Conservation (phyloP, 331 rosid genomes). For the Quercus tomentella region DNA sequence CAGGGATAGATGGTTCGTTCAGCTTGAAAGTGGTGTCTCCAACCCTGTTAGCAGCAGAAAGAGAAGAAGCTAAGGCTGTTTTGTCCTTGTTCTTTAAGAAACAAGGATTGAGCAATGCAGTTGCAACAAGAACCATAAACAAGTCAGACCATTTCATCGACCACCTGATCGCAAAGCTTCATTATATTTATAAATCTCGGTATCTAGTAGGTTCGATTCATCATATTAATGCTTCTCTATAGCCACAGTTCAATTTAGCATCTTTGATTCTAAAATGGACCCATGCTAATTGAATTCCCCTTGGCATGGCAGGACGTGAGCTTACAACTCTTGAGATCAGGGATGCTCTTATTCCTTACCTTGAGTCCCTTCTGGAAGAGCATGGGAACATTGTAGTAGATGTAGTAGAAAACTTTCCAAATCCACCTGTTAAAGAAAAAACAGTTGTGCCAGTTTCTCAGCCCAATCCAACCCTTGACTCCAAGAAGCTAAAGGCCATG, state of each 20-base stretch:
- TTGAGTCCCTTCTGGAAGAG: slow-evolving; percentile 74
- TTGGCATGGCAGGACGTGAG: slow-evolving; percentile 69
- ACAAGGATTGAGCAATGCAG: slow-evolving; percentile 68
- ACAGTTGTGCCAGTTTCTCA: slow-evolving; percentile 23
- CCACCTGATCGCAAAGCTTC: slow-evolving; percentile 82
- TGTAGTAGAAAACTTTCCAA: slow-evolving; percentile 73
- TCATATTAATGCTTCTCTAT: slow-evolving; percentile 20
- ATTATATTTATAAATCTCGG: slow-evolving; percentile 71
- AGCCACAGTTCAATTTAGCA: not conserved
- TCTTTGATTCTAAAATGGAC: not conserved
- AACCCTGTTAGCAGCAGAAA: slow-evolving; percentile 77
- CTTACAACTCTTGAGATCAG: slow-evolving; percentile 91
- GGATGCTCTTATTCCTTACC: slow-evolving; percentile 72
- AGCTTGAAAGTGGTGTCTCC: slow-evolving; percentile 45
- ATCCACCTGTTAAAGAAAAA: slow-evolving; percentile 57
- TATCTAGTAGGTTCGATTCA: slow-evolving; percentile 89
- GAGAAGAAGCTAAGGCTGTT: slow-evolving; percentile 93
- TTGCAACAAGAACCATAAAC: slow-evolving; percentile 74
- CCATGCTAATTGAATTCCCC: slow-evolving; percentile 14
- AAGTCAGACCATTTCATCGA: slow-evolving; percentile 69
- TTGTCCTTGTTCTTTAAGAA: slow-evolving; percentile 75
- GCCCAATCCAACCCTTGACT: slow-evolving; percentile 27
- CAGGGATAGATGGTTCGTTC: slow-evolving; percentile 48
- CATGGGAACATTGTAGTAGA: slow-evolving; percentile 49
- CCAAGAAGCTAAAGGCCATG: slow-evolving; percentile 61